phyloP scores from a whole-genome alignment of 768 basidiomycete genomes.

The Xerocomus potaroensis region DNA sequence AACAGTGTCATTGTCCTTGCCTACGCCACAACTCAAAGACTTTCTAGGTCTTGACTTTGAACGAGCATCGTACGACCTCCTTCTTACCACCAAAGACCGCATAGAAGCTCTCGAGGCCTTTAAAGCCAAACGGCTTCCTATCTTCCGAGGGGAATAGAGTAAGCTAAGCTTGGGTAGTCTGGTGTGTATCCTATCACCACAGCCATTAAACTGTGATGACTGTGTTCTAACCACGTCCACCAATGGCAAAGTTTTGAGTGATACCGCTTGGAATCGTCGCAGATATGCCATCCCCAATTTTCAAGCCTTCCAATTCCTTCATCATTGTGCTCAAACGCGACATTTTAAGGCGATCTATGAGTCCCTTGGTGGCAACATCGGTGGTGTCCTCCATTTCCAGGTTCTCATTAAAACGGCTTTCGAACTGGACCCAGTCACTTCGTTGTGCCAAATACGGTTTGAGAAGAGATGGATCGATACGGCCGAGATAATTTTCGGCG shows the following conservation, averaged over 20 bases:
- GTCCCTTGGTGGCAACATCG: constrained; percentile 40
- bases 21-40: background rate
- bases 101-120: constrained; percentile 84
- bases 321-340: constrained; percentile 79
- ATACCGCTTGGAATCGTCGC: constrained; percentile 57
- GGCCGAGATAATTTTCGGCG: constrained; percentile 87
- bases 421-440: constrained; percentile 86
- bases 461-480: constrained; percentile 82
- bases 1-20: background rate
- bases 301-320: constrained; percentile 77
- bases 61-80: constrained; percentile 74
- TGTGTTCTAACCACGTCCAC: constrained; percentile 40
- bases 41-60: constrained; percentile 84
- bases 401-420: constrained; percentile 70
- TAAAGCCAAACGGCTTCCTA: constrained; percentile 72
- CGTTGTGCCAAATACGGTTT: constrained; percentile 89
- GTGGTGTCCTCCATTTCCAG: constrained; percentile 41
- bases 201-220: background rate
- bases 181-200: constrained; percentile 2
- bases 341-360: constrained; percentile 57
- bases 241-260: constrained; percentile 48
- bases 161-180: background rate
- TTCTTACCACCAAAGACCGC: constrained; percentile 73
- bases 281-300: constrained; percentile 52
- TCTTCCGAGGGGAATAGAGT: constrained; percentile 73